phyloP scores from a whole-genome alignment of 768 basidiomycete genomes.

The Leccinum boreale region DNA sequence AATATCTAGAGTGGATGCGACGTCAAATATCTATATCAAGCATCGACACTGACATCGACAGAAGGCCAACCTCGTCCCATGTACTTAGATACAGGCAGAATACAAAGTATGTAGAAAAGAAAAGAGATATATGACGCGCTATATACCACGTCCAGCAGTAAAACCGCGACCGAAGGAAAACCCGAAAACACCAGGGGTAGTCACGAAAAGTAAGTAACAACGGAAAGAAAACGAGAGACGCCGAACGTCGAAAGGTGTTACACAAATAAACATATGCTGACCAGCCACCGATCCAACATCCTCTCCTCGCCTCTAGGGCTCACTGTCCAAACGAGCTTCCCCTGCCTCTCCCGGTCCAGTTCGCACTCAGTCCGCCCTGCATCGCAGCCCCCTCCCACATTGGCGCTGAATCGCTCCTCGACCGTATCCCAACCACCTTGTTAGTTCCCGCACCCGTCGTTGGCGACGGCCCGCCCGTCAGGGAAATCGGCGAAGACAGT shows the following conservation, averaged over 20 bases:
- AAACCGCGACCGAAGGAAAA: not conserved
- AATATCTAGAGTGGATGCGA: not conserved
- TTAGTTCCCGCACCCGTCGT: constrained; percentile 11
- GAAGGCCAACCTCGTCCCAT: not conserved
- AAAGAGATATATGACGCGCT: not conserved
- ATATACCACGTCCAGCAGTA: not conserved
- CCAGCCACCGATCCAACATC: not conserved
- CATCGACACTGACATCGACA: not conserved
- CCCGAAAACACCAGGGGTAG: not conserved
- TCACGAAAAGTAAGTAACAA: not conserved
- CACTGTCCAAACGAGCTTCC: constrained; percentile 27
- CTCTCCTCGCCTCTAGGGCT: not conserved
- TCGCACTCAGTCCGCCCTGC: constrained; percentile 26
- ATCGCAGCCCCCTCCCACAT: constrained; percentile 19
- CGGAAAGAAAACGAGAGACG: constrained; percentile 19
- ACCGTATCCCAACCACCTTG: constrained; percentile 21
- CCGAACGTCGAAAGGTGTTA: constrained; percentile 19
- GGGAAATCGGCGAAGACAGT: constrained; percentile 20
- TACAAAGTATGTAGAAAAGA: not conserved
- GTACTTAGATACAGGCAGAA: not conserved
- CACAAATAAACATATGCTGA: not conserved
- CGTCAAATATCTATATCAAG: not conserved
- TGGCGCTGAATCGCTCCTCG: constrained; percentile 24
- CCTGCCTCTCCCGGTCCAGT: constrained; percentile 27
- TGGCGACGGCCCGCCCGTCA: constrained; percentile 11